phyloP scores from a whole-genome alignment of 1,284 basidiomycete genomes.

The Naganishia liquefaciens region DNA sequence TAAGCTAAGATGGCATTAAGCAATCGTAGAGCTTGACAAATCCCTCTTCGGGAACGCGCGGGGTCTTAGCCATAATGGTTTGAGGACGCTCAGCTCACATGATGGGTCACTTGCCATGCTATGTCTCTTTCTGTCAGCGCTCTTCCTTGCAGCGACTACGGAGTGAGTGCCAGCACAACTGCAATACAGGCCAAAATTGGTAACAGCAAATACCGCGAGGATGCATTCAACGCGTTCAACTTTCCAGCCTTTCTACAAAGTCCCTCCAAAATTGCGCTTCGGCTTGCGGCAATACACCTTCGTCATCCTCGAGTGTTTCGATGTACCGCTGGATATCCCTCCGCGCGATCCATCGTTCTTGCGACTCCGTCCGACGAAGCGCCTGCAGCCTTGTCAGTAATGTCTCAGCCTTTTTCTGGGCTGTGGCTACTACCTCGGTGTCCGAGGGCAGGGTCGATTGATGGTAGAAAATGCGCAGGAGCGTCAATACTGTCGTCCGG shows the following conservation, averaged over 20 bases:
- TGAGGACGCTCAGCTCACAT: no score
- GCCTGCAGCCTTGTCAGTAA: conserved; percentile 1
- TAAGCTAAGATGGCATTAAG: no score
- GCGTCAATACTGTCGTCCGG: conserved; percentile 15
- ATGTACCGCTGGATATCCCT: conserved; percentile 27
- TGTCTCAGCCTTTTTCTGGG: conserved; percentile 16
- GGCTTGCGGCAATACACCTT: background rate
- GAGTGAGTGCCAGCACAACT: no score
- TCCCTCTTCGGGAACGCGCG: no score
- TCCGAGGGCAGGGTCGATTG: conserved; percentile 7
- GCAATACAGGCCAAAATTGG: no score
- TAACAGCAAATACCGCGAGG: no score
- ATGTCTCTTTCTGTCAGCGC: no score
- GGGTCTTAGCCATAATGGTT: no score
- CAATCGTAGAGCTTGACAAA: no score
- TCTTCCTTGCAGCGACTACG: no score
- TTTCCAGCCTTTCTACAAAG: conserved; percentile 13
- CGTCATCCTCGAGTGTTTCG: conserved; percentile 25
- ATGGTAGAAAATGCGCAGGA: conserved; percentile 24
- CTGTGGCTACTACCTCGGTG: background rate
- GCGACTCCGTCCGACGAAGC: conserved; percentile 6
- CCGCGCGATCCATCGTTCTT: conserved; percentile 5
- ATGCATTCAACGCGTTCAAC: no score
- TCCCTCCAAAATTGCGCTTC: conserved; percentile 26
- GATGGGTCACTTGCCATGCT: no score